These are phyloP conservation scores for Musa beccarii DNA, from an alignment of 176 grass and related monocot genomes.

Conservation along the genomic window DNA sequence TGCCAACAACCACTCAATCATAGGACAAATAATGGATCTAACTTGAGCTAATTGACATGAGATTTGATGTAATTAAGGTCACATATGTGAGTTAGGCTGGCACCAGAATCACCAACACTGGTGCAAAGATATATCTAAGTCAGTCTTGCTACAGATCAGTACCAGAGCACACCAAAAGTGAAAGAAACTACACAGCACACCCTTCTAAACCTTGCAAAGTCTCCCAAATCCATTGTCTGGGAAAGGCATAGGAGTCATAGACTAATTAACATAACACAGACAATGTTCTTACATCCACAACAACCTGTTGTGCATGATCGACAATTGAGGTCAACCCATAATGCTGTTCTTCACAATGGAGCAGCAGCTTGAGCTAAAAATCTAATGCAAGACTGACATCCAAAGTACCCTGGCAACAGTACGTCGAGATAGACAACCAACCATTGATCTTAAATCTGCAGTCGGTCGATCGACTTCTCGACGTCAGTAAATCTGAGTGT, in stretches of 20 bases:
- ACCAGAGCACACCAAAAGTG: not conserved
- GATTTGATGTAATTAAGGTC: no score
- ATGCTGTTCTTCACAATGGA: no score
- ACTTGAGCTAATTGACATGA: no score
- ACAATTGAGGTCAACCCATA: not conserved
- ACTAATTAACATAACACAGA: not conserved
- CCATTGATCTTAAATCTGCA: not conserved
- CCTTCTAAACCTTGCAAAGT: not conserved
- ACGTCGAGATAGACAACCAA: not conserved
- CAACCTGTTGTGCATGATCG: not conserved
- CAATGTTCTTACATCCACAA: not conserved
- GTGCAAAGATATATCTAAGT: not conserved
- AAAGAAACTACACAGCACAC: not conserved
- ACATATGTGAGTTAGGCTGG: not conserved
- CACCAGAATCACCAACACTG: not conserved
- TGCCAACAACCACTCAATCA: no score
- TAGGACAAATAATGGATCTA: no score
- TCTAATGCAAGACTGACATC: not conserved
- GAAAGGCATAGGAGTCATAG: not conserved
- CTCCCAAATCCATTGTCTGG: not conserved
- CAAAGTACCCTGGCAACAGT: not conserved
- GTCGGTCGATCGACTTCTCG: not conserved
- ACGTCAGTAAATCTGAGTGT: constrained; percentile 2
- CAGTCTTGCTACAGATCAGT: not conserved
- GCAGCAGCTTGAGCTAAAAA: not conserved